phyloP scores from a whole-genome alignment of 2,329 filamentous ascomycete genomes.

The Cercospora sp. region DNA sequence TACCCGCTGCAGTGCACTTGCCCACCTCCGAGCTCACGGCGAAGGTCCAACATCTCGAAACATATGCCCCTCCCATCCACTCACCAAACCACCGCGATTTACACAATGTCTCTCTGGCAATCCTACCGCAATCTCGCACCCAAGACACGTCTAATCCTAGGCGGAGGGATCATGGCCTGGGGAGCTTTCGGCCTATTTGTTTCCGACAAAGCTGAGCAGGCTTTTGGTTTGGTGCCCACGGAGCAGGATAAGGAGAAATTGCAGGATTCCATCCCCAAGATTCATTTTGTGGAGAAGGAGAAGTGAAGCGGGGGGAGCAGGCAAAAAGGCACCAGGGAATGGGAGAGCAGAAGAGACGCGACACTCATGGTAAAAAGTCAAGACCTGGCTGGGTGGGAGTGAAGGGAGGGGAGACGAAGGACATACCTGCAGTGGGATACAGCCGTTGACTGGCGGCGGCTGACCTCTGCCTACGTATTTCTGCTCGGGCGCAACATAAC shows the following conservation, averaged over 20 bases:
- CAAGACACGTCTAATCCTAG: constrained; percentile 69
- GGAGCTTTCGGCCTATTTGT: constrained; percentile 71
- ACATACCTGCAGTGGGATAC: too few species aligned
- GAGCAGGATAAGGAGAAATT: constrained; percentile 71
- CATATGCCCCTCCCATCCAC: not conserved
- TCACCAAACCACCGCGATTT: too few species aligned
- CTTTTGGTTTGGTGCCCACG: constrained; percentile 69
- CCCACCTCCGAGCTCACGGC: not conserved
- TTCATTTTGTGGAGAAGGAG: constrained; percentile 60
- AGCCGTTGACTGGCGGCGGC: too few species aligned
- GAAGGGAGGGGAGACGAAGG: too few species aligned
- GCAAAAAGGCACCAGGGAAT: not conserved
- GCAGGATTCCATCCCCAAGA: constrained; percentile 60
- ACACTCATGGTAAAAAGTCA: too few species aligned
- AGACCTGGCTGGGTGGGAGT: too few species aligned
- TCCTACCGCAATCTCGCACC: constrained; percentile 70
- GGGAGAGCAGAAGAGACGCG: too few species aligned
- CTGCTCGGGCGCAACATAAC: too few species aligned
- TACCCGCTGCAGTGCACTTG: not conserved
- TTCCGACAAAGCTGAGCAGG: constrained; percentile 71
- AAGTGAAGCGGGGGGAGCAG: constrained; percentile 15
- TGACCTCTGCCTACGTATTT: too few species aligned
- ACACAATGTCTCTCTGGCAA: constrained; percentile 19
- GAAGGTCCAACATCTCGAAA: not conserved
- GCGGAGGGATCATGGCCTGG: constrained; percentile 74